Conservation (phyloP, 2,329 filamentous ascomycete genomes). For the Drechslerella coelobrocha region DNA sequence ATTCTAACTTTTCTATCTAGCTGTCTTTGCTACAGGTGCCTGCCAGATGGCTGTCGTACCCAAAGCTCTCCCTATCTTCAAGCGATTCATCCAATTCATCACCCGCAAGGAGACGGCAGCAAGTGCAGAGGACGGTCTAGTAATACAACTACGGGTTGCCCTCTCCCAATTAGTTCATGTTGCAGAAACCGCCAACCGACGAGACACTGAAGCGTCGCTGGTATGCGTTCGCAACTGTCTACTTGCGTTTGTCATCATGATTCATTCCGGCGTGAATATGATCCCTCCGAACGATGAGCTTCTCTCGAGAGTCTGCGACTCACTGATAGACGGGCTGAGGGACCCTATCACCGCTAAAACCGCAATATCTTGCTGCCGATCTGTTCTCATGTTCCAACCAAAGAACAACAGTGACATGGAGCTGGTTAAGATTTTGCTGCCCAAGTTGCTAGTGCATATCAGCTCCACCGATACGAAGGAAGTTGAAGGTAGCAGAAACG, state of each 20-base stretch:
- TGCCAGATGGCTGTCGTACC: slow-evolving; percentile 91
- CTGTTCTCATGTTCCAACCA: slow-evolving; percentile 70
- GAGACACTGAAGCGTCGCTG: slow-evolving; percentile 76
- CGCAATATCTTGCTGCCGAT: slow-evolving; percentile 86
- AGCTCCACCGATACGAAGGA: slow-evolving; percentile 64
- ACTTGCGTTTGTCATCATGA: slow-evolving; percentile 83
- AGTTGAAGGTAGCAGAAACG: slow-evolving; percentile 73
- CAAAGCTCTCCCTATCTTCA: slow-evolving; percentile 86
- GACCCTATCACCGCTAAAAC: slow-evolving; percentile 64
- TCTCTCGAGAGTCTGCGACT: slow-evolving; percentile 72
- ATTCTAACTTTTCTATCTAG: slow-evolving; percentile 27
- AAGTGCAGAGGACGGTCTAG: slow-evolving; percentile 45
- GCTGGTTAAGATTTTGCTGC: slow-evolving; percentile 76
- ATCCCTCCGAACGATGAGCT: slow-evolving; percentile 72
- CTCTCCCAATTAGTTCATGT: slow-evolving; percentile 53
- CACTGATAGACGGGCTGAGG: slow-evolving; percentile 80
- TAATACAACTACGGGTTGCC: slow-evolving; percentile 54
- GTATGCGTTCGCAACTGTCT: slow-evolving; percentile 92
- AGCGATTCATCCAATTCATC: slow-evolving; percentile 84
- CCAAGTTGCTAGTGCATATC: slow-evolving; percentile 77
- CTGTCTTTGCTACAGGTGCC: slow-evolving; percentile 82
- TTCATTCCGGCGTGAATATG: slow-evolving; percentile 78
- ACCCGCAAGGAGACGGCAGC: slow-evolving; percentile 59
- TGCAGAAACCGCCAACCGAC: slow-evolving; percentile 56
- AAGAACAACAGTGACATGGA: slow-evolving; percentile 72